Base-by-base conservation (phyloP, 257 asterid genomes). In the Anisodus acutangulus region DNA sequence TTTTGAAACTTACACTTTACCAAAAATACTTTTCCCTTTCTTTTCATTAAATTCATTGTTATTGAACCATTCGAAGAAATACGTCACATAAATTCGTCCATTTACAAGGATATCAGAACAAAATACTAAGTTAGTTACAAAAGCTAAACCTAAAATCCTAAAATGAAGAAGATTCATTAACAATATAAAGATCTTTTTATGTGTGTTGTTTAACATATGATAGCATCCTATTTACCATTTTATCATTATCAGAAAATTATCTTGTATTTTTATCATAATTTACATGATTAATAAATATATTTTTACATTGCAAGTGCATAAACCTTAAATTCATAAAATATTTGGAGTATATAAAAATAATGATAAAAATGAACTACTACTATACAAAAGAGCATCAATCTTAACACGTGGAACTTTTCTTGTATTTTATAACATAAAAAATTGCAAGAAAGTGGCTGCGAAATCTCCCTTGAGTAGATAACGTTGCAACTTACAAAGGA, bases 391-490 rank as follows among this genome's bases (percentile, higher is more conserved):
- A 66, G 59, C 16, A 71, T 45, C 41, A 47, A 72, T 72, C 3
- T 72, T 51, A 22, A 2, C 81, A 76, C 63, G 81, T 51, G 81
- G 26, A 26, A 51, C 62, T 13, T 22, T 51, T 26, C 13, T 51
- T 76, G 8, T 26, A 39, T 22, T 26, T 31, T 31, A 22, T 68
- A 47, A 4, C n/a, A 26, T 1, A 22, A 26, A 26, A 13, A 51
- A 69, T 69, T 8, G 11, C 13, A 69, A 15, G 13, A 41, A 41
- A 51, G 9, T 51, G 63, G 63, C 81, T 51, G 63, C 63, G 1
- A 26, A 76, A 49, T 76, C 63, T 6, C 8, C 2, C 63, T 76
- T 7, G 22, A 76, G 19, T 49, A 76, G 81, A 76, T 76, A 76
- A 76, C 15, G 63, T 26, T 76, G 63, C 51, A 51, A 76, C 47